Evolutionary conservation across 2,329 filamentous ascomycete species (phyloP), one percentile per base, ranked within the genome.

Genomic region (Ustilaginoidea virens): DNA sequence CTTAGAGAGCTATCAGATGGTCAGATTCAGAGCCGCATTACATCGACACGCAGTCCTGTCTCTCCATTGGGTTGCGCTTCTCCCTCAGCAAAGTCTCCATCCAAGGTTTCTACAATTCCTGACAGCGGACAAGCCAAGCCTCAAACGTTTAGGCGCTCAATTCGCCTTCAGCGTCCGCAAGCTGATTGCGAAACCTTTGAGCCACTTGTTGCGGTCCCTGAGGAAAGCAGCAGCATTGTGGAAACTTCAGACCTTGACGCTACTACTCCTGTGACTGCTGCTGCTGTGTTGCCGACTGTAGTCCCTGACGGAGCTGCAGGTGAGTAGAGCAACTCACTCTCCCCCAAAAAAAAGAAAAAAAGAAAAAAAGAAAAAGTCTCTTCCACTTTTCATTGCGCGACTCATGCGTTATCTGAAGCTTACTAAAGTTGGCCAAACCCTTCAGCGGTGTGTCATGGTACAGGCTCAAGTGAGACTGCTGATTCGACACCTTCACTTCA

Each of bases 121-220:
- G 36, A 40, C 23, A 24, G 34, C 18, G 31, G 33, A 16, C 16
- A 31, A 19, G 20, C 22, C 25, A 39, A 38, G 23, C 7, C 28
- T 13, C 36, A 36, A 25, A 18, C 26, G 15, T 15, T 27, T 17
- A 30, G 43, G 28, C 42, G 42, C 27, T 34, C 37, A 29, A 28
- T 35, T 27, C 43, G 42, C 12, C 31, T 25, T 33, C 46, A 45
- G 21, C 51, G 49, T n/a, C 43, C 47, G 12, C 39, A 42, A 18
- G 38, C 48, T 27, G 43, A 47, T 17, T 30, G 37, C n/a, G 44
- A 51, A 17, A 48, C 41, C 2, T 55, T 54, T 33, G 46, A 49
- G 31, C 48, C 49, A 27, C 42, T 52, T 17, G 42, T 45, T 38
- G 40, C 39, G 10, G 46, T 51, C n/a, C 33, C 40, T 21, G 48